phyloP scores from a whole-genome alignment of 2,329 filamentous ascomycete genomes.

The Lachnellula cervina region DNA sequence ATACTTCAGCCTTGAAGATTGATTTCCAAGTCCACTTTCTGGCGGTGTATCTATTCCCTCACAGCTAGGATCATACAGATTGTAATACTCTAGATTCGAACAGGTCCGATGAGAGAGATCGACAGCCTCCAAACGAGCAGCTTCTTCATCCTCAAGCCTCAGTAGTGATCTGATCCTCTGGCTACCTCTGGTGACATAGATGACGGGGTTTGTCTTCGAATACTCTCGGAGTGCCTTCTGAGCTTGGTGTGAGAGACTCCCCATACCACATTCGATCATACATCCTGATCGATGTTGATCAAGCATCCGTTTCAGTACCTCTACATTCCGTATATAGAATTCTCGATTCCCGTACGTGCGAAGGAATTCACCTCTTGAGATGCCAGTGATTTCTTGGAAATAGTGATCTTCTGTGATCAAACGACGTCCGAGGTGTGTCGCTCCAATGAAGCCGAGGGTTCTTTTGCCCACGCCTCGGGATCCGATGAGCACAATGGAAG shows the following conservation, averaged over 20 bases:
- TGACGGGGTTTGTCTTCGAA: conserved; percentile 60
- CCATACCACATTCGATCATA: conserved; percentile 67
- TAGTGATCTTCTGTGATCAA: conserved; percentile 64
- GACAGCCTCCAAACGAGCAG: conserved; percentile 38
- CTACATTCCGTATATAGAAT: conserved; percentile 59
- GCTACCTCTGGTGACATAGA: conserved; percentile 64
- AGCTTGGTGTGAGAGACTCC: conserved; percentile 39
- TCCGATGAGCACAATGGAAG: conserved; percentile 68
- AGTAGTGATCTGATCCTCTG: conserved; percentile 52
- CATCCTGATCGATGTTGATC: conserved; percentile 53
- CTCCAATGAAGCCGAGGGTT: conserved; percentile 69
- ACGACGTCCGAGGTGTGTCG: conserved; percentile 62
- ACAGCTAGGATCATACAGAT: conserved; percentile 39
- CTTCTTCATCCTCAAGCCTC: conserved; percentile 39
- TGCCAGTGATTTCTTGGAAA: conserved; percentile 60
- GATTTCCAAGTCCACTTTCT: conserved; percentile 40
- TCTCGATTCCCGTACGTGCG: conserved; percentile 55
- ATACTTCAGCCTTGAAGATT: conserved; percentile 45
- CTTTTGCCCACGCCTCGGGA: conserved; percentile 72
- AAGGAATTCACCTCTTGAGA: conserved; percentile 59
- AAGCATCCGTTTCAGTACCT: conserved; percentile 57
- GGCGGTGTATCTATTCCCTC: conserved; percentile 35
- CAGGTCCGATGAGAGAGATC: conserved; percentile 42
- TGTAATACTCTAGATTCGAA: conserved; percentile 65
- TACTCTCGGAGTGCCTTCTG: conserved; percentile 57